Conservation (phyloP, 2,329 filamentous ascomycete species). For the Sporothrix euskadiensis region DNA sequence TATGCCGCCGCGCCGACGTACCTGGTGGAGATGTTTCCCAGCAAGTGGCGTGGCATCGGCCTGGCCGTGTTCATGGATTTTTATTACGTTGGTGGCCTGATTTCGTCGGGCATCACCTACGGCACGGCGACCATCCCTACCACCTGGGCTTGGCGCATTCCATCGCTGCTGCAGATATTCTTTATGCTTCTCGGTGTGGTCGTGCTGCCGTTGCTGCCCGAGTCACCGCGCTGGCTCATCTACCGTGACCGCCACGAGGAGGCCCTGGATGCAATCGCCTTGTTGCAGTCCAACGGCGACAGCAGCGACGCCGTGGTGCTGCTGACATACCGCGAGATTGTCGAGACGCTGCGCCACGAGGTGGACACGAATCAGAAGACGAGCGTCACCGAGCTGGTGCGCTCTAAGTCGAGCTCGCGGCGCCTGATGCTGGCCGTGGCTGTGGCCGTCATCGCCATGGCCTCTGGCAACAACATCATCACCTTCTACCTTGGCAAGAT, state of each 20-base stretch:
- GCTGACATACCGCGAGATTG: slow-evolving; percentile 28
- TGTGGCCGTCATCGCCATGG: slow-evolving; percentile 24
- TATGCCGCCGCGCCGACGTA: slow-evolving; percentile 23
- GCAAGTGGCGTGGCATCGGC: slow-evolving; percentile 38
- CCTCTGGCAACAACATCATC: slow-evolving; percentile 29
- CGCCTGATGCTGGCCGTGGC: slow-evolving; percentile 18
- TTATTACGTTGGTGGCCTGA: slow-evolving; percentile 12
- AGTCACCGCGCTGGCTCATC: slow-evolving; percentile 31
- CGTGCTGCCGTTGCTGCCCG: slow-evolving; percentile 29
- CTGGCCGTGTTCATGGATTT: slow-evolving; percentile 41
- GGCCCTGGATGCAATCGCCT: slow-evolving; percentile 41
- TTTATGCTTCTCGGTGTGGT: slow-evolving; percentile 36
- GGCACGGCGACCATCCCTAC: slow-evolving; percentile 22
- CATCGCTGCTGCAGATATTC: slow-evolving; percentile 34
- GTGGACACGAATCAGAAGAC: background rate
- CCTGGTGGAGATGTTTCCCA: slow-evolving; percentile 26
- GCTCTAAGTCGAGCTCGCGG: slow-evolving; percentile 3
- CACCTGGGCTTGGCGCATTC: slow-evolving; percentile 33
- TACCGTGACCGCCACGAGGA: slow-evolving; percentile 34
- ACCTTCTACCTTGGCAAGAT: slow-evolving; percentile 29
- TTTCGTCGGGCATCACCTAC: slow-evolving; percentile 17
- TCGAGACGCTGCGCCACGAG: slow-evolving; percentile 26
- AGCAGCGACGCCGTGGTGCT: slow-evolving; percentile 7
- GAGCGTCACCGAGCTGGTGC: background rate
- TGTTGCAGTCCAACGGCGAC: slow-evolving; percentile 40